Percentiles rank a stretch among this genome's conserved stretches.
Evolutionary conservation across 306 rosid species (phyloP).

Genomic region (Castanea sativa): DNA sequence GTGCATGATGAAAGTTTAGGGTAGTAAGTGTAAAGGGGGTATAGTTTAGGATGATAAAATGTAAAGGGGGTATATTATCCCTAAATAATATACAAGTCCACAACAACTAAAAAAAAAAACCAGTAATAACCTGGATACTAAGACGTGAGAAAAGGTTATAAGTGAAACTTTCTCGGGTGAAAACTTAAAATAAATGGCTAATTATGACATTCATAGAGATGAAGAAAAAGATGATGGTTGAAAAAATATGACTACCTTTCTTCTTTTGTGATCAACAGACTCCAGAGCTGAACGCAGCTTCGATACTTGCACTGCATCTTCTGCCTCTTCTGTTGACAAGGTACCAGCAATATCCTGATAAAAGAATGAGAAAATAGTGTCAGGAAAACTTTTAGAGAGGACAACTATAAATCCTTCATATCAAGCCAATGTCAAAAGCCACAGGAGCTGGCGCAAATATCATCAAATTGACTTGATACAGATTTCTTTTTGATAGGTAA

Average conservation of each 20-base stretch:
- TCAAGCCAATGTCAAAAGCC: not conserved
- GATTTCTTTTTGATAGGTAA: no score
- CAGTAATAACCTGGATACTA: not conserved
- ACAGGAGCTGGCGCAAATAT: not conserved
- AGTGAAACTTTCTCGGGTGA: not conserved
- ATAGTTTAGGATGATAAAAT: no score
- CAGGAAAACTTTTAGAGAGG: not conserved
- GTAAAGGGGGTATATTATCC: no score
- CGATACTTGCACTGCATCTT: conserved; percentile 78
- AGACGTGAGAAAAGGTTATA: not conserved
- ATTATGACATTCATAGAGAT: not conserved
- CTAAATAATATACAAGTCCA: not conserved
- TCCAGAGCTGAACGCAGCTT: conserved; percentile 96
- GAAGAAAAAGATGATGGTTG: not conserved
- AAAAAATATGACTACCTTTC: conserved; percentile 62
- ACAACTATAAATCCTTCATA: not conserved
- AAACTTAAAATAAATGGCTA: not conserved
- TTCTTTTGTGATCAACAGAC: conserved; percentile 96
- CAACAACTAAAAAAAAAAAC: not conserved
- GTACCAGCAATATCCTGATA: conserved; percentile 98
- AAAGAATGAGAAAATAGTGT: conserved; percentile 19
- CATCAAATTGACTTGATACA: not conserved
- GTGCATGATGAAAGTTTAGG: no score
- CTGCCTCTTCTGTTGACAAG: conserved; percentile 91
- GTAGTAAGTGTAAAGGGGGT: no score